phyloP scores from a whole-genome alignment of 495 filamentous ascomycete species.

The Penicillium silybi region DNA sequence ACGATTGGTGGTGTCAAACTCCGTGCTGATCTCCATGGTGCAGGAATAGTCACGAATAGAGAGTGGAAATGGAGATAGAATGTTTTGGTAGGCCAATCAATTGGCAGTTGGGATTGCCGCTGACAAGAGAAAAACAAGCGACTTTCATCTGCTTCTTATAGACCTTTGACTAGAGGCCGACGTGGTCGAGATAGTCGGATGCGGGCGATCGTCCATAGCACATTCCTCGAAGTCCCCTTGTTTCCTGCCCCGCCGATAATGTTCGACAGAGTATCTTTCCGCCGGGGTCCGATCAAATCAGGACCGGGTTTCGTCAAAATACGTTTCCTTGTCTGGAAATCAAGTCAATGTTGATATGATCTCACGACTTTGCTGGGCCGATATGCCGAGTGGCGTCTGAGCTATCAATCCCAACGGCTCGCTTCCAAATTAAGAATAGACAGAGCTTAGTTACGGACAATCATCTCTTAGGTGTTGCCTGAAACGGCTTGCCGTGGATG shows the following conservation, averaged over 20 bases:
- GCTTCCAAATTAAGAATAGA: background rate
- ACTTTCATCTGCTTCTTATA: background rate
- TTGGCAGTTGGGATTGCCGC: background rate
- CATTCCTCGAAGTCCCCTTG: background rate
- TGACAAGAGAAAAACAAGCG: background rate
- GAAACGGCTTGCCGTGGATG: background rate
- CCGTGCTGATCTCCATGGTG: slow-evolving; percentile 4
- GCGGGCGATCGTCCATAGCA: background rate
- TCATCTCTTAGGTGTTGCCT: background rate
- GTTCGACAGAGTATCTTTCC: background rate
- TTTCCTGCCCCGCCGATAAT: background rate
- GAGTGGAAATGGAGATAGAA: background rate
- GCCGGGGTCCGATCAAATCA: background rate
- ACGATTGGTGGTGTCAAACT: slow-evolving; percentile 28
- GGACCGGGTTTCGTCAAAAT: background rate
- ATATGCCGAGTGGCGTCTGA: background rate
- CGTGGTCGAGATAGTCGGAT: background rate
- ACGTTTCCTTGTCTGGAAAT: background rate
- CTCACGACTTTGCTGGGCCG: background rate
- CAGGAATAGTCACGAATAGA: background rate
- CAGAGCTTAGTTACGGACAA: background rate
- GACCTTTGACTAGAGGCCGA: background rate
- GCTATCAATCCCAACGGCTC: background rate
- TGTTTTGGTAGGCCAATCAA: background rate
- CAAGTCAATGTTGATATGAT: background rate